Evolutionary conservation across 2,329 filamentous ascomycete genomes (phyloP), one percentile per base, ranked within the genome.

Genomic region (Apiospora phragmitis): DNA sequence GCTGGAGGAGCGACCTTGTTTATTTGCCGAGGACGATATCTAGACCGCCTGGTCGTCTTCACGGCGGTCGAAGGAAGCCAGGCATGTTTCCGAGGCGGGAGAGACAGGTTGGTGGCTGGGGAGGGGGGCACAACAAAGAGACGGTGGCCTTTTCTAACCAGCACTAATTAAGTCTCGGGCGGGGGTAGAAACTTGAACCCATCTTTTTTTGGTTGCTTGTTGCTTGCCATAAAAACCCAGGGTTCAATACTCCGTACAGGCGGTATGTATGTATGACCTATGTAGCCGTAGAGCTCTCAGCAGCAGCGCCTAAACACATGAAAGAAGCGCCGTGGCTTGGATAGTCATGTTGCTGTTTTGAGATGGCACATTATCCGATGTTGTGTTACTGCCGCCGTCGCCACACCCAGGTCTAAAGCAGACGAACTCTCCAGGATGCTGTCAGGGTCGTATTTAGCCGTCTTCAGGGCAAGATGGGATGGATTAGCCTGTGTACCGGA

Each of bases 61-160:
- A 18, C 51, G 7, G 51, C 51, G 29, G 51, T 59, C 51, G 51
- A 59, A 59, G 51, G 29, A 59, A 35, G 51, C 51, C 51, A 32
- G 26, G 26, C 51, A 59, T 32, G 51, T 59, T 38, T 62, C n/a
- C 51, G 51, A 62, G 51, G 51, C 51, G 51, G 29, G 29, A 35
- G 29, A 62, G 18, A 47, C 43, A 59, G 51, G 32, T 9, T 47
- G 43, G 43, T 47, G 55, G 55, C 38, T 62, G 55, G 55, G 55
- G 51, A 21, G 43, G 43, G 51, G 32, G 43, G 43, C 18, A 38
- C 55, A 38, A 38, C 55, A 62, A 62, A 62, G 55, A 62, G 55
- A 62, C 55, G 55, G 55, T 62, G 55, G 55, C 55, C 55, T 62
- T 62, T 62, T 62, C 55, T n/a, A 62, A 38, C 18, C 55, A 62